These are phyloP conservation scores for Corylus avellana DNA, from an alignment of 306 rosid species.

Conservation along the genomic window DNA sequence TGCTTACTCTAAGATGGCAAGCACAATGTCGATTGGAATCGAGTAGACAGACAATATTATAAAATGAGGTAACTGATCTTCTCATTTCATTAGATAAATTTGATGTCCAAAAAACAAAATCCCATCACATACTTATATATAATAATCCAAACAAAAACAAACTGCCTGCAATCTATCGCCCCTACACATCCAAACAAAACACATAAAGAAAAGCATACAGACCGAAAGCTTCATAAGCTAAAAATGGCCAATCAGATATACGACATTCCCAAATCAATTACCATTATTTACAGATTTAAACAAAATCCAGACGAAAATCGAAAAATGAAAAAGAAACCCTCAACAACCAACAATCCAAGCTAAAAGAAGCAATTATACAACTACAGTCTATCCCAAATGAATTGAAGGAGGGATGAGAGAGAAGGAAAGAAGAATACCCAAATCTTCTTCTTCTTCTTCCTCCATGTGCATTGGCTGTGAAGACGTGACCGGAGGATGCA, in stretches of 20 bases:
- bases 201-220: not conserved
- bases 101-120: not conserved
- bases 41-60: not conserved
- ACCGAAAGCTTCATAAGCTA: not conserved
- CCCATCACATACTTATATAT: not conserved
- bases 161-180: not conserved
- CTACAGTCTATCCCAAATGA: too few relatives aligned
- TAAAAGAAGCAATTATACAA: too few relatives aligned
- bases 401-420: too few relatives aligned
- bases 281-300: not conserved
- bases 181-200: not conserved
- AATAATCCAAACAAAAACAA: not conserved
- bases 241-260: not conserved
- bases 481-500: too few relatives aligned
- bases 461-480: too few relatives aligned
- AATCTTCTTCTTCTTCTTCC: too few relatives aligned
- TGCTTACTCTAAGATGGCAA: not conserved
- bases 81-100: not conserved
- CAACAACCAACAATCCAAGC: too few relatives aligned
- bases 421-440: too few relatives aligned
- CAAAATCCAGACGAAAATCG: not conserved
- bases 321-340: too few relatives aligned
- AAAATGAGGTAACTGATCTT: not conserved
- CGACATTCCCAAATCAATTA: not conserved
- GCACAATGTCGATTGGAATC: not conserved